These are phyloP conservation scores for Pugionium cornutum DNA, from an alignment of 345 rosid genomes.

Conservation along the genomic window DNA sequence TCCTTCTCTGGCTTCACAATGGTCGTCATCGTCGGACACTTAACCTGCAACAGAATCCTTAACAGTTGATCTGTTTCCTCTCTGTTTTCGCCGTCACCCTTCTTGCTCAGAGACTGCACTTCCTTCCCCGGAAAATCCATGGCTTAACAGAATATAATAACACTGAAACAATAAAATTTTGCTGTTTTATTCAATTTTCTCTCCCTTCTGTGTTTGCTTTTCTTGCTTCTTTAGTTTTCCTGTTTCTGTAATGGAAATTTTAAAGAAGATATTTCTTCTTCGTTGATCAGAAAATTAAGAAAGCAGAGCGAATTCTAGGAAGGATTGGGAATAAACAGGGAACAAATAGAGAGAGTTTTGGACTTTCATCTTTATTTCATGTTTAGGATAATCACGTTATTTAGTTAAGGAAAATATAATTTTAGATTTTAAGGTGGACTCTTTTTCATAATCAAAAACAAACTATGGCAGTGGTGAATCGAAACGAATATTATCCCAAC, in stretches of 20 bases:
- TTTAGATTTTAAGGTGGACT: neutral
- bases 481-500: neutral
- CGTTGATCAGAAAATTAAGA: neutral
- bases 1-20: neutral
- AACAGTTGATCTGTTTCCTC: neutral
- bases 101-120: neutral
- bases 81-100: neutral
- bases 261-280: neutral
- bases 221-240: neutral
- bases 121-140: neutral
- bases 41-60: neutral
- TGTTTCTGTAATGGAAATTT: neutral
- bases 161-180: neutral
- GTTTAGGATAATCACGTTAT: constrained; percentile 15
- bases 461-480: neutral
- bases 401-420: neutral
- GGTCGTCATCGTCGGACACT: neutral
- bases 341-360: neutral
- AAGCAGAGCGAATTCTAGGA: neutral
- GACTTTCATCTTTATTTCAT: constrained; percentile 5
- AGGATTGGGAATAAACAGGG: neutral
- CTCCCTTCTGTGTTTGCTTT: neutral
- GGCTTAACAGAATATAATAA: neutral
- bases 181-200: neutral
- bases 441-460: neutral